These are phyloP conservation scores for Schwanniomyces etchellsii DNA, from an alignment of 1,139 yeast species.

Conservation along the genomic window DNA sequence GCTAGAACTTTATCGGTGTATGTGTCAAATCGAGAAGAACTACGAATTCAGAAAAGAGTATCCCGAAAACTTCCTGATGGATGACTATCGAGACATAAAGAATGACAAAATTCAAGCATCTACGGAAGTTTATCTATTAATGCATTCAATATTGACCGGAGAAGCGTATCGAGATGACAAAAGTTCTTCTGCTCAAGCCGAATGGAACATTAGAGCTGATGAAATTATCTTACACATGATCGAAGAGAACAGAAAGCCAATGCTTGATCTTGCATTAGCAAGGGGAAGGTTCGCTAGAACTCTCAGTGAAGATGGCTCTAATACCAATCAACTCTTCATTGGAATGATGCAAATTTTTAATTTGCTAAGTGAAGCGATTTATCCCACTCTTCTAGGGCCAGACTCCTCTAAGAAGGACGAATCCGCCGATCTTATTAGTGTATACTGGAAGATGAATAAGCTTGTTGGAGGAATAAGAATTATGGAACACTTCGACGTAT, in stretches of 20 bases:
- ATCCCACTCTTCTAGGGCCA: conserved; percentile 35
- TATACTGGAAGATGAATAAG: conserved; percentile 60
- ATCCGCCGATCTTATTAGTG: conserved; percentile 26
- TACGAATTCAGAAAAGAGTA: conserved; percentile 21
- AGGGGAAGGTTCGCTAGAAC: conserved; percentile 43
- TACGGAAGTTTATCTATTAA: conserved; percentile 32
- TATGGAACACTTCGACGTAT: conserved; percentile 47
- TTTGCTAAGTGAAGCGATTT: conserved; percentile 26
- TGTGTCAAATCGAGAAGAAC: conserved; percentile 32
- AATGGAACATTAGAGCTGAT: conserved; percentile 62
- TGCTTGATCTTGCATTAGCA: conserved; percentile 36
- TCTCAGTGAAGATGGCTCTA: conserved; percentile 39
- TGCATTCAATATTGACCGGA: conserved; percentile 38
- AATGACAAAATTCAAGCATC: conserved; percentile 22
- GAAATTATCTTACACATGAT: conserved; percentile 38
- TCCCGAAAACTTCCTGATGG: conserved; percentile 18
- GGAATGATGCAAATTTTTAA: conserved; percentile 44
- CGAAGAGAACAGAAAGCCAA: conserved; percentile 38
- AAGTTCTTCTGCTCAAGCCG: conserved; percentile 18
- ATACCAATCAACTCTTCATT: conserved; percentile 31
- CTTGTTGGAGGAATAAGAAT: conserved; percentile 67
- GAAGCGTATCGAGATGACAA: conserved; percentile 16
- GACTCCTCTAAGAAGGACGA: conserved; percentile 14
- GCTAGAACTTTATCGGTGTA: conserved; percentile 25
- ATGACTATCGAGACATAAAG: conserved; percentile 27